These are phyloP conservation scores for Boechera stricta DNA, from an alignment of 345 rosid species.

Conservation along the genomic window DNA sequence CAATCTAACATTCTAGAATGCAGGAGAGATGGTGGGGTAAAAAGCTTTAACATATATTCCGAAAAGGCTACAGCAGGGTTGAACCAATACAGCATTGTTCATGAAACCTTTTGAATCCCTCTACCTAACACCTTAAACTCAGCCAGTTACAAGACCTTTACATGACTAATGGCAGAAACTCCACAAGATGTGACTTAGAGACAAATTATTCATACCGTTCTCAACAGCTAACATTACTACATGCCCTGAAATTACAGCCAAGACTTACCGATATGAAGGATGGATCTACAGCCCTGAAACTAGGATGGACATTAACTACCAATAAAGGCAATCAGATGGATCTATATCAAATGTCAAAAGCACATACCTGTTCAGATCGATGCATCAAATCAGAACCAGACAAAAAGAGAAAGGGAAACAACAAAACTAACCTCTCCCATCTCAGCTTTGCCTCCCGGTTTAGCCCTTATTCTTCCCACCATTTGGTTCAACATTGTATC, in stretches of 20 bases:
- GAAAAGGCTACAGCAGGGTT: background rate
- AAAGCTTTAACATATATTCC: background rate
- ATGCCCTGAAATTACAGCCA: background rate
- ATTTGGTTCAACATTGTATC: conserved; percentile 88
- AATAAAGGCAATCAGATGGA: background rate
- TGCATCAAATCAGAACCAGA: conserved; percentile 1
- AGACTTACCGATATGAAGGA: background rate
- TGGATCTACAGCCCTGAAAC: background rate
- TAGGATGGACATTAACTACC: background rate
- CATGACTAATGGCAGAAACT: background rate
- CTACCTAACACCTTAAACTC: background rate
- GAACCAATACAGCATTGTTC: conserved; percentile 14
- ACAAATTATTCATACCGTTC: background rate
- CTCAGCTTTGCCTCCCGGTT: conserved; percentile 84
- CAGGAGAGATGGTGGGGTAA: background rate
- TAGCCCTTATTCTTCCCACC: conserved; percentile 83
- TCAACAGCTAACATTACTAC: background rate
- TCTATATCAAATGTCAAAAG: background rate
- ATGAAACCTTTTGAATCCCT: conserved; percentile 3
- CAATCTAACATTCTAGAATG: background rate
- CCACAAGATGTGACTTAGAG: conserved; percentile 10
- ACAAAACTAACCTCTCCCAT: conserved; percentile 81
- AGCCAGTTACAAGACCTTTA: background rate
- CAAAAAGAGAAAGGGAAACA: background rate
- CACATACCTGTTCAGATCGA: background rate